Base-by-base conservation (phyloP, 306 rosid genomes). In the Sicyos baderoa region DNA sequence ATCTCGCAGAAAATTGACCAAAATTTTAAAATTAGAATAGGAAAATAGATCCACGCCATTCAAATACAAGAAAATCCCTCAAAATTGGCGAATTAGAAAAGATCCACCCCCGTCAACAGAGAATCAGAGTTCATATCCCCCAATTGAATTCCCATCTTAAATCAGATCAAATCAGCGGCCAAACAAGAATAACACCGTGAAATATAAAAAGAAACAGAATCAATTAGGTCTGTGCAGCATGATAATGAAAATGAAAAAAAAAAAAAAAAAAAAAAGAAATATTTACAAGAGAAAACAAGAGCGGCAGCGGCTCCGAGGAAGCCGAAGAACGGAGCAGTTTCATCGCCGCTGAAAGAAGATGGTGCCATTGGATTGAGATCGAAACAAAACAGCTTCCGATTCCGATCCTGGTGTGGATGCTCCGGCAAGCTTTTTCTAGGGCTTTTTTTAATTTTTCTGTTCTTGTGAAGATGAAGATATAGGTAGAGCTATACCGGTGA, bases 271-370 rank as follows among this genome's bases (percentile, higher is more conserved):
- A 71, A 69, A 54, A 16, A 19, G 72, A 25, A 22, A 53, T n/a
- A n/a, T 57, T 57, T 67, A 86, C 91, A 89, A 40, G 91, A 89
- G 83, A 86, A 89, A 32, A 89, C 86, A 52, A 88, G 95, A 2
- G 95, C 91, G 0, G 88, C 88, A 6, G 91, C 91, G 56, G 91
- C 91, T 3, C 89, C 89, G 37, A 88, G 87, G 79, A 88, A 88
- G 79, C 91, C 91, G 75, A 86, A 88, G 86, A 86, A 89, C 0
- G 96, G 96, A 75, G 96, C 89, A 14, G 96, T 89, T 75, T 89
- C 96, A 57, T 89, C 96, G 75, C 89, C 91, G 72, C 89, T 88
- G 81, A 86, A 88, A 19, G 74, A 18, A 9, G 82, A 37, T 8
- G 82, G 25, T 11, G 83, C 59, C 82, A 80, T 82, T 69, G 6